Percentiles rank a stretch among this genome's conserved stretches.
These are phyloP conservation scores for Geotrichum carabidarum DNA, from an alignment of 1,139 yeast species.

Conservation along the genomic window DNA sequence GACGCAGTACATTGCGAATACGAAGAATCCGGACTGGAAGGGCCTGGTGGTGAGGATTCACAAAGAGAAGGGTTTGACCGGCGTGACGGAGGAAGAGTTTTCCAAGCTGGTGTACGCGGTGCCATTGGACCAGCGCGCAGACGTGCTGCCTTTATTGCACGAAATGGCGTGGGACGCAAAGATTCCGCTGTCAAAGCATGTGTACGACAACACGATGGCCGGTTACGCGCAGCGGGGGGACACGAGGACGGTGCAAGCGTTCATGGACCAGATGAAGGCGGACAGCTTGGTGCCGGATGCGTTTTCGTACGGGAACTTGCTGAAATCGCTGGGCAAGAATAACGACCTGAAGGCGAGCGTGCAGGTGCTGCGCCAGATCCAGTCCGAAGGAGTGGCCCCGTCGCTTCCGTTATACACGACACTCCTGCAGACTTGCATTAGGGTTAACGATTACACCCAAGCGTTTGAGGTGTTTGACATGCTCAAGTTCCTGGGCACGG, in stretches of 20 bases:
- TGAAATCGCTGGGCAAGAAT: constrained; percentile 41
- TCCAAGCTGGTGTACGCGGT: constrained; percentile 28
- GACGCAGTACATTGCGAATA: constrained; percentile 22
- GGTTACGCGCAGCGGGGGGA: constrained; percentile 37
- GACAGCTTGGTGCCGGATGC: constrained; percentile 39
- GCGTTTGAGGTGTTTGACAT: constrained; percentile 76
- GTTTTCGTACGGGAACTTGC: constrained; percentile 44
- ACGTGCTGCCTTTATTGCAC: constrained; percentile 26
- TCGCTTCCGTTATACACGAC: constrained; percentile 56
- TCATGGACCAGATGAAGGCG: constrained; percentile 34
- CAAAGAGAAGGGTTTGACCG: constrained; percentile 23
- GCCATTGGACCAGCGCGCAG: constrained; percentile 31
- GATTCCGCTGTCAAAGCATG: constrained; percentile 25
- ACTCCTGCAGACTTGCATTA: constrained; percentile 61
- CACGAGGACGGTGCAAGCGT: constrained; percentile 33
- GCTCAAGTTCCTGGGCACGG: constrained; percentile 69
- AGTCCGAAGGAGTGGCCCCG: constrained; percentile 47
- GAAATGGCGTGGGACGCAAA: constrained; percentile 30
- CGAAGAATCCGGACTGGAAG: constrained; percentile 28
- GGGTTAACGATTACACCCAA: constrained; percentile 46
- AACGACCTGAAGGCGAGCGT: constrained; percentile 31
- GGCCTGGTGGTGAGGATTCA: constrained; percentile 23
- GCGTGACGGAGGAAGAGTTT: constrained; percentile 27
- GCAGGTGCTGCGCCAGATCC: constrained; percentile 46
- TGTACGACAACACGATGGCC: constrained; percentile 33